phyloP scores from a whole-genome alignment of 257 asterid genomes.

The Striga asiatica region DNA sequence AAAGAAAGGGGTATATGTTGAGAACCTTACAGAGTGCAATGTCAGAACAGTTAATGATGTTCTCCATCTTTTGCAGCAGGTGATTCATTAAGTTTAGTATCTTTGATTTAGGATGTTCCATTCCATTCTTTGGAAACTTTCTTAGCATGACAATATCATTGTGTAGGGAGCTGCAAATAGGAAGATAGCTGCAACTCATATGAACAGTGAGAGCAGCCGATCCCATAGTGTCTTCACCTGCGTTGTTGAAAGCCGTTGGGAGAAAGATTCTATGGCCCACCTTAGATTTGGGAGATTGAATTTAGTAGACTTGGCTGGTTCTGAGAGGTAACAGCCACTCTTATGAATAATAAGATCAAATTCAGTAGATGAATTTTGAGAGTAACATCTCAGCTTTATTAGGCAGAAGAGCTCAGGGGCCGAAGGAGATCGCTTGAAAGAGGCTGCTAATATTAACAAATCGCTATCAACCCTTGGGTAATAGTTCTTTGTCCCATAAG shows the following conservation, averaged over 20 bases:
- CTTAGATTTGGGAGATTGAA: constrained; percentile 73
- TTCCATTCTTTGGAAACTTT: constrained; percentile 8
- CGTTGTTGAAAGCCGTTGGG: constrained; percentile 71
- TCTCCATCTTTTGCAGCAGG: constrained; percentile 63
- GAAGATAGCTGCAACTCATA: constrained; percentile 69
- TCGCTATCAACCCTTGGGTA: constrained; percentile 88
- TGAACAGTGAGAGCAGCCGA: constrained; percentile 87
- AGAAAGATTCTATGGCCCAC: constrained; percentile 71
- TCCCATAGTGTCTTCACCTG: constrained; percentile 93
- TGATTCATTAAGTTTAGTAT: constrained; percentile 27
- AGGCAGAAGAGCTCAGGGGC: constrained; percentile 92
- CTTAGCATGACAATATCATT: constrained; percentile 19
- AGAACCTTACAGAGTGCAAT: constrained; percentile 59
- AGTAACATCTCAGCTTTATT: constrained; percentile 16
- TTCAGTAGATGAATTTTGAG: constrained; percentile 6
- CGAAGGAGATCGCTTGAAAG: constrained; percentile 83
- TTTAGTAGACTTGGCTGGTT: constrained; percentile 85
- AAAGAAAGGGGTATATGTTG: constrained; percentile 80
- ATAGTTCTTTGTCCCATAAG: constrained; percentile 11
- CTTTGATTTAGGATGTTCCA: background rate
- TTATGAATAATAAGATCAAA: constrained; percentile 6
- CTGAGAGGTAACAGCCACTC: constrained; percentile 56
- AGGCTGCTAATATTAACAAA: constrained; percentile 84
- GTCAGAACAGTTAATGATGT: constrained; percentile 62
- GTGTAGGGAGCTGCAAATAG: constrained; percentile 77